phyloP scores from a whole-genome alignment of 495 filamentous ascomycete genomes.

The Xeromyces bisporus region DNA sequence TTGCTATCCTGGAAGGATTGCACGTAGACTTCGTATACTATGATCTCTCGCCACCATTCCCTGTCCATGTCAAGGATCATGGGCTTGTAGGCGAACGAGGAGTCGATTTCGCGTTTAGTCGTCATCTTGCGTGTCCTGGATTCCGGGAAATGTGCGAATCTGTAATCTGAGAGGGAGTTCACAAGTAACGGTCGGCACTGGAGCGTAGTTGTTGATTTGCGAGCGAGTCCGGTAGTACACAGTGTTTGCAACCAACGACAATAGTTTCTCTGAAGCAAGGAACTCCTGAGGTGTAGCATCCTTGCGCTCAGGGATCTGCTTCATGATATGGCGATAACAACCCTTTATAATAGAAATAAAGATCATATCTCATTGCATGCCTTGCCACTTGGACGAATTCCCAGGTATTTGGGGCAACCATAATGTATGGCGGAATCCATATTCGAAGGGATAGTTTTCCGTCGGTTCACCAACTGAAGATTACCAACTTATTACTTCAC shows the following conservation, averaged over 20 bases:
- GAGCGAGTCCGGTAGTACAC: not conserved
- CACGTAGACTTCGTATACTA: conserved; percentile 15
- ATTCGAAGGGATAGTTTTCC: not conserved
- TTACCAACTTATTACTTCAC: not conserved
- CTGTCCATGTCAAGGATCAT: conserved; percentile 1
- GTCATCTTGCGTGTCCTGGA: not conserved
- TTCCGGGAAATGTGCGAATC: not conserved
- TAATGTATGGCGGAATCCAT: not conserved
- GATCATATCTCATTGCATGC: not conserved
- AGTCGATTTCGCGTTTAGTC: not conserved
- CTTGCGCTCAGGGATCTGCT: not conserved
- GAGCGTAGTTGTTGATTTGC: not conserved
- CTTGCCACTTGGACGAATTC: not conserved
- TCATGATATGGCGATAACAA: not conserved
- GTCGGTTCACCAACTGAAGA: not conserved
- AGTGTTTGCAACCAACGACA: not conserved
- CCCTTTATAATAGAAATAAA: not conserved
- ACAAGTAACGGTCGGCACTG: not conserved
- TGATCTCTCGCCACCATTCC: conserved; percentile 15
- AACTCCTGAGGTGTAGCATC: not conserved
- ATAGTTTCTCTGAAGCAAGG: not conserved
- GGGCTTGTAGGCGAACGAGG: not conserved
- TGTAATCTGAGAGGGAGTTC: not conserved
- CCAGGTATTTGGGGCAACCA: not conserved
- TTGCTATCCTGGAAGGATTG: conserved; percentile 43